These are phyloP conservation scores for Neurospora cerealis DNA, from an alignment of 495 filamentous ascomycete species.

Conservation along the genomic window DNA sequence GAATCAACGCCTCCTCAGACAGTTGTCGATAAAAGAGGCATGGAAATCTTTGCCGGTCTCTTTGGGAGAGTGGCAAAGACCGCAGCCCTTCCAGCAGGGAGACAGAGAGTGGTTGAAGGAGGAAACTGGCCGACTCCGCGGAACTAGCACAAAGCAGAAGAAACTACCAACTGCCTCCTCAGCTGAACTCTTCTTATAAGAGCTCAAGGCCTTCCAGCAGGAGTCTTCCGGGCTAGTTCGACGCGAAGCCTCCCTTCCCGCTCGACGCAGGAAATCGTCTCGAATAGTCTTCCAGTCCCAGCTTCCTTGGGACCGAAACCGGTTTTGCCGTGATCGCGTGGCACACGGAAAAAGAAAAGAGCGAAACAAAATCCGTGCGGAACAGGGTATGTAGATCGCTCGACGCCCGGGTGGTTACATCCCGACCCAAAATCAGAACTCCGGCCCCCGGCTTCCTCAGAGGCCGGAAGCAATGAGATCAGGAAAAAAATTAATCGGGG, in stretches of 20 bases:
- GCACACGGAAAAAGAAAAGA: background rate
- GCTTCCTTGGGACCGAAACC: background rate
- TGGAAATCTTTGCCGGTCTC: background rate
- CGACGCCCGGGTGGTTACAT: background rate
- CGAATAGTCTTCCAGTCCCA: background rate
- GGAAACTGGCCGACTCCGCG: constrained; percentile 1
- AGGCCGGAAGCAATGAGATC: background rate
- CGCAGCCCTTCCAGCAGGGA: background rate
- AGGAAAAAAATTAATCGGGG: background rate
- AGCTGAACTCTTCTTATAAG: background rate
- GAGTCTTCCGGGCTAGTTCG: constrained; percentile 7
- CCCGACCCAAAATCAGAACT: background rate
- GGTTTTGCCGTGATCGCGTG: background rate
- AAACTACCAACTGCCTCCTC: constrained; percentile 6
- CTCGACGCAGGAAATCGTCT: background rate
- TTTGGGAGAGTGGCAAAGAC: background rate
- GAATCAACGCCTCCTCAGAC: constrained; percentile 7
- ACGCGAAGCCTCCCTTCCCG: constrained; percentile 2
- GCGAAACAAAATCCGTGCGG: background rate
- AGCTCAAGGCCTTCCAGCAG: constrained; percentile 9
- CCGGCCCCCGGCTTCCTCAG: background rate
- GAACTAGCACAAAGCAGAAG: constrained; percentile 1
- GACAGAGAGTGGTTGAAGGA: background rate
- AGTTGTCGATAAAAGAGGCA: background rate
- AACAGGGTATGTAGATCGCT: background rate